These are phyloP conservation scores for Limnanthes douglasii DNA, from an alignment of 345 rosid species.

Conservation along the genomic window DNA sequence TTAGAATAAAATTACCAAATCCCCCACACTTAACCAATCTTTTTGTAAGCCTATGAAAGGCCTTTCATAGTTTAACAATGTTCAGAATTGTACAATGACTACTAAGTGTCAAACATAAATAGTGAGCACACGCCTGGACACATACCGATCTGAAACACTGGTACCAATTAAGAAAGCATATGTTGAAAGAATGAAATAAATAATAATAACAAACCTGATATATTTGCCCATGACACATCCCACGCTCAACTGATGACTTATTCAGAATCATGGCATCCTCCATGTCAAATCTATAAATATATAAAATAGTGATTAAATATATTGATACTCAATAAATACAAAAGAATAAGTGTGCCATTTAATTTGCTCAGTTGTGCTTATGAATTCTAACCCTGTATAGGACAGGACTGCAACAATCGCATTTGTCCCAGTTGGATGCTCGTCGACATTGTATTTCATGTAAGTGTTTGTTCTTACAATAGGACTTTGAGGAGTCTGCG, in stretches of 20 bases:
- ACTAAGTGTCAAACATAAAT: too few relatives aligned
- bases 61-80: too few relatives aligned
- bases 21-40: too few relatives aligned
- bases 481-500: slow-evolving; percentile 96
- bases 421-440: slow-evolving; percentile 86
- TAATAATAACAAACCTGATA: slow-evolving; percentile 96
- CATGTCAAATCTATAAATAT: slow-evolving; percentile 69
- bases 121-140: too few relatives aligned
- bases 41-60: too few relatives aligned
- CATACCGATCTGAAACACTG: too few relatives aligned
- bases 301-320: neutral
- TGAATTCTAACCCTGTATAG: slow-evolving; percentile 83
- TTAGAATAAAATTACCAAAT: too few relatives aligned
- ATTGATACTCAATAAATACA: slow-evolving; percentile 2
- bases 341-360: neutral
- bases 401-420: slow-evolving; percentile 98
- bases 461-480: slow-evolving; percentile 73
- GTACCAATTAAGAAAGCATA: too few relatives aligned
- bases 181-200: too few relatives aligned
- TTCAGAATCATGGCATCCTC: slow-evolving; percentile 99
- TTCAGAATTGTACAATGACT: too few relatives aligned
- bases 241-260: slow-evolving; percentile 88
- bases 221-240: slow-evolving; percentile 95
- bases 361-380: too few relatives aligned
- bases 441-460: slow-evolving; percentile 57